Evolutionary conservation across 1,139 yeast species (phyloP), one percentile per base, ranked within the genome.

Genomic region (Yamadazyma siamensis): DNA sequence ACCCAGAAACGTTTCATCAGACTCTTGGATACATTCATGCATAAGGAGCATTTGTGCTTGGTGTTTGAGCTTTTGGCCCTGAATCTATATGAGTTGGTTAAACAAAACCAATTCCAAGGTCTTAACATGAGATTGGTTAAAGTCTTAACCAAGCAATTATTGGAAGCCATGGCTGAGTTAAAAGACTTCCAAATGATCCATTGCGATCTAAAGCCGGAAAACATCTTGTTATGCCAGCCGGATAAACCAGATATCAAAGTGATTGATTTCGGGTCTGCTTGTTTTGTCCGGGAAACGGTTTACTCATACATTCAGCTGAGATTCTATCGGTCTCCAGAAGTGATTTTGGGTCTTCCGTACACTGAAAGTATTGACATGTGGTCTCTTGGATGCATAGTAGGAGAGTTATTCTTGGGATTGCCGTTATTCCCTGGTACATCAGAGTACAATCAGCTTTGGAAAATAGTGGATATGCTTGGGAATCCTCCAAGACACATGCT

Each of bases 131-230:
- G 81, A 44, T 57, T 91, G 26, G 94, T 91, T 13, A 76, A 86
- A 44, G 75, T 77, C 13, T 79, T 91, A 44, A 73, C 95, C 0
- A 75, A 70, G 36, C 99, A 94, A 57, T 61, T 91, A 29, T 61
- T 94, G 34, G 94, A 86, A 45, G 77, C 96, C 0, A 61, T 91
- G 50, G 72, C 83, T 28, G 83, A 85, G 20, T 66, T 91, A 41
- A 91, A 91, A 50, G 83, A 80, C 29, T 80, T 86, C 35, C 85
- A 86, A 45, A 71, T 91, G 50, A 88, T 91, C 26, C 99, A 91
- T 54, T 91, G 99, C 61, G 99, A 91, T 59, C 65, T 91, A 50
- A 94, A 94, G 53, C 99, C 99, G 0, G 99, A 94, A 49, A 94
- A 94, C 55, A 86, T 94, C 28, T 61, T 94, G 30, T 63, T 94